A percentile compares a stretch with the other conserved stretches of the same genome.
Evolutionary conservation across 345 rosid species (phyloP).

Genomic region (Brassica cretica): DNA sequence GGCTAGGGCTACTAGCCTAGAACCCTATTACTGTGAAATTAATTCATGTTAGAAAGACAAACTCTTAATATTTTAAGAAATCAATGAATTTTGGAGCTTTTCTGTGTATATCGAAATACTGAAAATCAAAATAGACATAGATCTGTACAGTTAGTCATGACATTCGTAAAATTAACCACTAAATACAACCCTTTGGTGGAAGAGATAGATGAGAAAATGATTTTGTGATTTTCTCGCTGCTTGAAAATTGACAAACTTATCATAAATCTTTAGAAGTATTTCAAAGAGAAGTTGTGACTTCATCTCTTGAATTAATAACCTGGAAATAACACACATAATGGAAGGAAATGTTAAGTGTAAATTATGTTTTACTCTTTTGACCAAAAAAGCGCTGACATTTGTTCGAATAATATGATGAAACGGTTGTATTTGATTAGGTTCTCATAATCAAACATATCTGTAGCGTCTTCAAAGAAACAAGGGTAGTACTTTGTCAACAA

Average conservation of each 20-base stretch:
- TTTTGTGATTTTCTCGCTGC: not conserved
- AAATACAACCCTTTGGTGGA: not conserved
- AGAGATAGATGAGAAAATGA: not conserved
- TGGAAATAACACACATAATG: slow-evolving; percentile 3
- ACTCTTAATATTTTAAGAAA: slow-evolving; percentile 11
- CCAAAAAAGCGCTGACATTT: not conserved
- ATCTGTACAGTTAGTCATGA: not conserved
- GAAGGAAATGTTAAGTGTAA: not conserved
- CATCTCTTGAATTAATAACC: slow-evolving; percentile 1
- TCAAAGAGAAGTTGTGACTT: not conserved
- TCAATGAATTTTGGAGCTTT: slow-evolving; percentile 26
- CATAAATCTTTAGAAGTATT: not conserved
- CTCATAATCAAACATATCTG: not conserved
- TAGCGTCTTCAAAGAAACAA: slow-evolving; percentile 18
- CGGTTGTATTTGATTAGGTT: not conserved
- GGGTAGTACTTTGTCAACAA: slow-evolving; percentile 32
- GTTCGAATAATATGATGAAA: not conserved
- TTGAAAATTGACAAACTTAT: not conserved
- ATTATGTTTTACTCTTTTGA: not conserved
- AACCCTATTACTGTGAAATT: slow-evolving; percentile 39
- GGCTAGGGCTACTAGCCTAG: slow-evolving; percentile 51
- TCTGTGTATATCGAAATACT: not conserved
- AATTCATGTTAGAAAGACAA: slow-evolving; percentile 40
- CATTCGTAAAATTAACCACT: not conserved
- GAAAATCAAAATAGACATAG: not conserved